Conservation (phyloP, 2,329 filamentous ascomycete species). For the Xylariaceae sp. region DNA sequence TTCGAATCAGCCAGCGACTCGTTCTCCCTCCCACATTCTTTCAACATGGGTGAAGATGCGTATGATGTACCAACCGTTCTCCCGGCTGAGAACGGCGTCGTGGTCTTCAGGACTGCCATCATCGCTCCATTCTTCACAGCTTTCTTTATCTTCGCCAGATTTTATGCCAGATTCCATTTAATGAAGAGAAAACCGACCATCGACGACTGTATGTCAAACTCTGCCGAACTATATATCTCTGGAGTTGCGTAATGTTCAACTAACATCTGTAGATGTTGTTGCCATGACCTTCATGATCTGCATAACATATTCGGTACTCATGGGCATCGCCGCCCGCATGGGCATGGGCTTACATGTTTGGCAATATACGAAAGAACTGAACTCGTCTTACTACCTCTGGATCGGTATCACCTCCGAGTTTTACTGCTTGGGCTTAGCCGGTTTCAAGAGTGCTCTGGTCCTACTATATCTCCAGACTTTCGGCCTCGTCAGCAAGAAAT, state of each 20-base stretch:
- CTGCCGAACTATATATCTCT: no score
- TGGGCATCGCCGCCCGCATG: conserved; percentile 27
- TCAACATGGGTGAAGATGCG: neutral
- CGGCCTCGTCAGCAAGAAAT: conserved; percentile 23
- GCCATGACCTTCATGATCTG: conserved; percentile 24
- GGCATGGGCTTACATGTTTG: conserved; percentile 31
- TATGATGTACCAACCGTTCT: conserved; percentile 5
- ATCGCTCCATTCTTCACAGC: conserved; percentile 28
- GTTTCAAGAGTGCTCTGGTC: conserved; percentile 29
- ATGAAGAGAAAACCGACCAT: conserved; percentile 17
- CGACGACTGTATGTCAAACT: conserved; percentile 26
- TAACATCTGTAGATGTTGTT: conserved; percentile 21
- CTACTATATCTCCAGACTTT: conserved; percentile 29
- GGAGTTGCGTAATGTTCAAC: neutral
- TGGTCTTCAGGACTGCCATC: conserved; percentile 26
- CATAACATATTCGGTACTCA: conserved; percentile 24
- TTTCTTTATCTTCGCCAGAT: conserved; percentile 24
- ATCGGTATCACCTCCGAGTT: conserved; percentile 30
- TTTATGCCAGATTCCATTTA: conserved; percentile 25
- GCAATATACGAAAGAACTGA: conserved; percentile 28
- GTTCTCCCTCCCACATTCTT: neutral
- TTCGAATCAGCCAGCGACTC: no score
- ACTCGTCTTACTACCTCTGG: conserved; percentile 29
- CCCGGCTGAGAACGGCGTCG: conserved; percentile 27
- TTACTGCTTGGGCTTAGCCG: conserved; percentile 26